These are phyloP conservation scores for Ophiorrhiza pumila DNA, from an alignment of 257 asterid genomes.

Conservation along the genomic window DNA sequence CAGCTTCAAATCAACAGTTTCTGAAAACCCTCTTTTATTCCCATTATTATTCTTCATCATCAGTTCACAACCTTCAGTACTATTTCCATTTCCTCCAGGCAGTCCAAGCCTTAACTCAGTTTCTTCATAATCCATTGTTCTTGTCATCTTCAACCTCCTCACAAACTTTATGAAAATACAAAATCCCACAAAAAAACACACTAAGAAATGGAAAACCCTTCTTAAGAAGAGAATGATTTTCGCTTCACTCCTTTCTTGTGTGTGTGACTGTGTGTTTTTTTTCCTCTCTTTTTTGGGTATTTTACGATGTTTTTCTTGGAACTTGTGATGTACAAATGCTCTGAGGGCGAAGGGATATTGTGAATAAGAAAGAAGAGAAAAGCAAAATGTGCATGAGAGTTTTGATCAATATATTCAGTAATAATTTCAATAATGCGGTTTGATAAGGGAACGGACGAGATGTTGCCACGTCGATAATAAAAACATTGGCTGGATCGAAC, in stretches of 20 bases:
- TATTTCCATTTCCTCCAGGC: constrained; percentile 34
- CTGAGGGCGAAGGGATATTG: neutral
- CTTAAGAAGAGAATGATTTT: too few relatives aligned
- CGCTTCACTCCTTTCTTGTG: too few relatives aligned
- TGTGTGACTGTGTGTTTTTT: neutral
- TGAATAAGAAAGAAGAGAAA: neutral
- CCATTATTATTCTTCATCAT: constrained; percentile 3
- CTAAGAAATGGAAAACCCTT: too few relatives aligned
- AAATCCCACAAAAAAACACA: neutral
- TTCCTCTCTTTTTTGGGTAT: neutral
- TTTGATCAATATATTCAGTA: neutral
- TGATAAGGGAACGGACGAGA: neutral
- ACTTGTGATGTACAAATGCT: neutral
- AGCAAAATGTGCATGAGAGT: neutral
- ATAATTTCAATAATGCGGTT: neutral
- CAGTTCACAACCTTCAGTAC: neutral
- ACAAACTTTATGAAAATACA: neutral
- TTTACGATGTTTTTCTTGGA: neutral
- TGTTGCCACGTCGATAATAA: neutral
- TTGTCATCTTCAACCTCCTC: neutral
- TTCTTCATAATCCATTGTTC: constrained; percentile 34
- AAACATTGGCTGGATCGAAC: neutral
- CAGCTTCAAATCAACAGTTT: constrained; percentile 48
- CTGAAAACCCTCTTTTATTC: constrained; percentile 41
- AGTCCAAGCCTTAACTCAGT: constrained; percentile 52